Evolutionary conservation across 371 early-diverging fungal species (phyloP).

Genomic region (Funneliformis caledonium): DNA sequence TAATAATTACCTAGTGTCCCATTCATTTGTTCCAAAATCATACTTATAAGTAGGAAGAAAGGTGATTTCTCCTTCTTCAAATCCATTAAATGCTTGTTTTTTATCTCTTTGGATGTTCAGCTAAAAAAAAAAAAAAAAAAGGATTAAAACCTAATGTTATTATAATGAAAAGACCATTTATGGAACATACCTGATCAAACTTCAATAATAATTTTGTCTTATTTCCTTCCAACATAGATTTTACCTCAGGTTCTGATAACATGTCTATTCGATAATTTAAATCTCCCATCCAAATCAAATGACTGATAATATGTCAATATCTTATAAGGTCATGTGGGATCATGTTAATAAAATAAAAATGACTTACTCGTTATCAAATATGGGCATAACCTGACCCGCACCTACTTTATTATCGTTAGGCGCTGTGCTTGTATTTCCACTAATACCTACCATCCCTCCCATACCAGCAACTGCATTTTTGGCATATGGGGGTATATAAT

Average conservation of each 20-base stretch:
- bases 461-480: constrained; percentile 18
- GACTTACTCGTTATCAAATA: constrained; percentile 74
- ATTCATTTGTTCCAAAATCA: constrained; percentile 79
- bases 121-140: constrained; percentile 13
- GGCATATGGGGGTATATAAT: constrained; percentile 52
- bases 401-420: constrained; percentile 26
- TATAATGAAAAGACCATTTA: neutral
- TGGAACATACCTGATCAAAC: constrained; percentile 69
- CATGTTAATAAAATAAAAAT: neutral
- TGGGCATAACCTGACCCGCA: constrained; percentile 48
- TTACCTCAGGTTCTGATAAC: constrained; percentile 63
- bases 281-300: constrained; percentile 93
- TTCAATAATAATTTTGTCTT: constrained; percentile 60
- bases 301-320: constrained; percentile 50
- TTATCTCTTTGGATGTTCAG: constrained; percentile 42
- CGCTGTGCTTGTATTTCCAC: neutral
- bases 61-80: constrained; percentile 74
- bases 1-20: constrained; percentile 74
- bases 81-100: constrained; percentile 71
- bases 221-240: constrained; percentile 56
- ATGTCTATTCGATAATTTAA: constrained; percentile 87
- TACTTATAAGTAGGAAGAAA: constrained; percentile 97
- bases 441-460: constrained; percentile 19
- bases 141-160: neutral
- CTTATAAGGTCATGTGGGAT: neutral